These are phyloP conservation scores for Aspergillus funiculosus DNA, from an alignment of 495 filamentous ascomycete genomes.

Conservation along the genomic window DNA sequence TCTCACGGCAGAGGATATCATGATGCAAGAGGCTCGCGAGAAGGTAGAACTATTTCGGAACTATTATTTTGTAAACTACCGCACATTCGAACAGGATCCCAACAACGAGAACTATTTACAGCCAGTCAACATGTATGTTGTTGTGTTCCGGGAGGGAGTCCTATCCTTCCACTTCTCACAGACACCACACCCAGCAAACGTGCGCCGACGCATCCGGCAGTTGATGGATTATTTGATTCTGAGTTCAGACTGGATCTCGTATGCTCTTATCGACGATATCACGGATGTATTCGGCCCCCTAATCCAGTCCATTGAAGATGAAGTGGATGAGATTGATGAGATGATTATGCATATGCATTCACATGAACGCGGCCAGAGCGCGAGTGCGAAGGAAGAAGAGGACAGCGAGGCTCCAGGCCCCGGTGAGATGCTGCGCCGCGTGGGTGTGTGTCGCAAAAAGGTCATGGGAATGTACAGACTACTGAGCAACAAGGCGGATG, in stretches of 20 bases:
- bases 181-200: slow-evolving; percentile 91
- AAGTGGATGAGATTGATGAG: slow-evolving; percentile 86
- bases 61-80: slow-evolving; percentile 98
- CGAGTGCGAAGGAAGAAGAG: slow-evolving; percentile 31
- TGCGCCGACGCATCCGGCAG: slow-evolving; percentile 86
- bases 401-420: slow-evolving; percentile 38
- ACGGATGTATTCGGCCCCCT: slow-evolving; percentile 91
- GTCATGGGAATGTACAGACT: slow-evolving; percentile 92
- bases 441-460: slow-evolving; percentile 91
- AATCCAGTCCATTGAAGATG: slow-evolving; percentile 81
- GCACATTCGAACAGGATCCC: slow-evolving; percentile 90
- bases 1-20: slow-evolving; percentile 90
- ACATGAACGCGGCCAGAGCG: slow-evolving; percentile 26
- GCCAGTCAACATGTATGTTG: slow-evolving; percentile 94
- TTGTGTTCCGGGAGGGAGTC: slow-evolving; percentile 93
- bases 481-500: slow-evolving; percentile 94
- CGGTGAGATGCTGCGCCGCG: slow-evolving; percentile 79
- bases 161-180: slow-evolving; percentile 93
- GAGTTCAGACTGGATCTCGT: slow-evolving; percentile 95
- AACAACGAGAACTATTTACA: slow-evolving; percentile 84
- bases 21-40: slow-evolving; percentile 93
- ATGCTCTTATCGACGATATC: slow-evolving; percentile 96
- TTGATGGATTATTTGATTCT: slow-evolving; percentile 90
- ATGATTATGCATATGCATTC: slow-evolving; percentile 73
- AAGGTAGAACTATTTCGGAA: slow-evolving; percentile 96